Evolutionary conservation across 1,284 basidiomycete species (phyloP).

Genomic region (Cutaneotrichosporon dermatis): DNA sequence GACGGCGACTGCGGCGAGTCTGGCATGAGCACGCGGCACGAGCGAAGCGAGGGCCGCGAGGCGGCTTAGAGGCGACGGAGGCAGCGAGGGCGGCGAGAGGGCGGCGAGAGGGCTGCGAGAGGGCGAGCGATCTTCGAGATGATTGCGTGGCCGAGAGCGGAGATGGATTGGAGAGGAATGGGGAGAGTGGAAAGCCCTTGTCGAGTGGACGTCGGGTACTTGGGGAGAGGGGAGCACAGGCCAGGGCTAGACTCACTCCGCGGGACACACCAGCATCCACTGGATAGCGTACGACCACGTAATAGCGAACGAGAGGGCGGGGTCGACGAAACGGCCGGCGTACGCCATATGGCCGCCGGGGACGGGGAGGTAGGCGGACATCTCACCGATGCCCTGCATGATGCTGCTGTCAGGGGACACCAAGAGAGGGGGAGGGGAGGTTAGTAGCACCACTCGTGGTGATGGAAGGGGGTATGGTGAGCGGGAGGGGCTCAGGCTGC

Average conservation of each 20-base stretch:
- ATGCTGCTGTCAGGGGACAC: constrained; percentile 16
- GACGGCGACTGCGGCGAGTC: constrained; percentile 65
- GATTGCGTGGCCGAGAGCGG: no score
- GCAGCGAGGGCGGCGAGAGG: not conserved
- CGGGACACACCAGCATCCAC: constrained; percentile 63
- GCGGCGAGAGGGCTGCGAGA: no score
- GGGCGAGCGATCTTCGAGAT: no score
- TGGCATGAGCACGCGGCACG: not conserved
- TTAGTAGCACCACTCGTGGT: no score
- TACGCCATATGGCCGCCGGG: constrained; percentile 70
- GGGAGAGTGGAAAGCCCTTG: no score
- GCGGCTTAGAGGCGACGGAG: not conserved
- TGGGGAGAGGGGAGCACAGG: no score
- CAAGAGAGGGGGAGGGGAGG: not conserved
- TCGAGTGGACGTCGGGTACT: no score
- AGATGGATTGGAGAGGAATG: no score
- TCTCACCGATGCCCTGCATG: constrained; percentile 48
- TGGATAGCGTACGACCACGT: constrained; percentile 80
- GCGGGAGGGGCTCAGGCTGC: no score
- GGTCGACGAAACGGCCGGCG: constrained; percentile 58
- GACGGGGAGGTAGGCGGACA: constrained; percentile 49
- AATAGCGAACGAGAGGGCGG: constrained; percentile 72
- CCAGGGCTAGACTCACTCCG: constrained; percentile 51
- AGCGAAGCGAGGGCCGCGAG: not conserved
- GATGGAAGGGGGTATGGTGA: no score